Percentiles rank a stretch among this genome's conserved stretches.
These are phyloP conservation scores for Cladophialophora psammophila DNA, from an alignment of 2,329 filamentous ascomycete species.

Conservation along the genomic window DNA sequence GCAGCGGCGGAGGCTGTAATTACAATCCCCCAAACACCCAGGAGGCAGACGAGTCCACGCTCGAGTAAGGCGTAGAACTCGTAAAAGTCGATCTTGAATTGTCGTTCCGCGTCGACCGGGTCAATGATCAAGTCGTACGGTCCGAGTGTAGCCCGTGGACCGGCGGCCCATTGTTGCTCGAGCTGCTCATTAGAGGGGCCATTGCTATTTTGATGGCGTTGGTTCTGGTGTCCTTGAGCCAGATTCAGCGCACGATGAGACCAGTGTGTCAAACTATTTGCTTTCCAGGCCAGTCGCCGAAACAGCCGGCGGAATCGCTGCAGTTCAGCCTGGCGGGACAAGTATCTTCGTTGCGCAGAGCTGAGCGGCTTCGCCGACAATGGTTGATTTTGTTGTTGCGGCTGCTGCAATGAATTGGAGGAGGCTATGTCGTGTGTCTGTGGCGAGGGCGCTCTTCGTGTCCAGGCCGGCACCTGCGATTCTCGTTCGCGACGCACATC, in stretches of 20 bases:
- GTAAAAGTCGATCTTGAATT: constrained; percentile 81
- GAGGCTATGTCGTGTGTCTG: constrained; percentile 7
- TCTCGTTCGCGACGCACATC: constrained; percentile 31
- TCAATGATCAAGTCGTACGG: constrained; percentile 34
- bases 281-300: constrained; percentile 35
- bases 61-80: constrained; percentile 78
- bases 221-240: constrained; percentile 31
- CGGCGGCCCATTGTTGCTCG: neutral
- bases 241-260: constrained; percentile 35
- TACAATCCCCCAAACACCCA: constrained; percentile 68
- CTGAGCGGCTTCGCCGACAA: constrained; percentile 9
- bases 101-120: constrained; percentile 60
- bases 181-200: neutral
- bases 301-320: constrained; percentile 36
- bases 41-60: constrained; percentile 71
- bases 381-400: neutral
- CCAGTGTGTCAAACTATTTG: constrained; percentile 37
- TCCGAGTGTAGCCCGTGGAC: constrained; percentile 29
- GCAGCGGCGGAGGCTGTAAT: constrained; percentile 51
- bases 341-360: constrained; percentile 29
- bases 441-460: constrained; percentile 25
- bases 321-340: constrained; percentile 27
- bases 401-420: constrained; percentile 9
- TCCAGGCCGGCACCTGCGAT: constrained; percentile 17
- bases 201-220: constrained; percentile 1